These are phyloP conservation scores for Colletotrichum sp. DNA, from an alignment of 2,329 filamentous ascomycete genomes.

Conservation along the genomic window DNA sequence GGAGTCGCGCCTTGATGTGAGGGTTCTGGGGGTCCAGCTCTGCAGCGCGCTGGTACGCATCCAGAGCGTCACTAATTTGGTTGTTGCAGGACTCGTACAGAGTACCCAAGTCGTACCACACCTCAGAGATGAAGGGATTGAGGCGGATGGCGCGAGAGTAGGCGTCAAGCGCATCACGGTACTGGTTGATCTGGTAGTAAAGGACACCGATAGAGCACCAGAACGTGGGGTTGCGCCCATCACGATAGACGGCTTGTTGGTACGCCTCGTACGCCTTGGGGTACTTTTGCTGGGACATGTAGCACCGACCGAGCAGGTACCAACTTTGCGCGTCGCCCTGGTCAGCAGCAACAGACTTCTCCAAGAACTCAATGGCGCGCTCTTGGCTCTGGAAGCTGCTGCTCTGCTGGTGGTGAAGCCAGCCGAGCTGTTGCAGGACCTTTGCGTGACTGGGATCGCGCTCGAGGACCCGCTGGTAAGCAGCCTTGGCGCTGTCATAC, in stretches of 20 bases:
- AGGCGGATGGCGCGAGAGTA: conserved; percentile 96
- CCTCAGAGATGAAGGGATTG: conserved; percentile 98
- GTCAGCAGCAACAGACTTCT: conserved; percentile 94
- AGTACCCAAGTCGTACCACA: conserved; percentile 98
- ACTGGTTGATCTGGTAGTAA: conserved; percentile 99
- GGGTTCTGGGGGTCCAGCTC: conserved; percentile 93
- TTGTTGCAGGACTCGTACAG: conserved; percentile 99
- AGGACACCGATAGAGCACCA: conserved; percentile 99
- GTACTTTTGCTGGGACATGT: conserved; percentile 99
- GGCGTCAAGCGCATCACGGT: conserved; percentile 94
- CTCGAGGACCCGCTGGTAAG: conserved; percentile 91
- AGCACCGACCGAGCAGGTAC: conserved; percentile 96
- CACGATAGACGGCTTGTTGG: conserved; percentile 97
- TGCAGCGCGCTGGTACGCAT: conserved; percentile 92
- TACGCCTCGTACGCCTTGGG: conserved; percentile 98
- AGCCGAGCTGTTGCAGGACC: conserved; percentile 95
- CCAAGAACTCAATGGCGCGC: conserved; percentile 93
- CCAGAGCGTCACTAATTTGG: conserved; percentile 93
- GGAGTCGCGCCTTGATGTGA: conserved; percentile 94
- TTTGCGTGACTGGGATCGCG: conserved; percentile 96
- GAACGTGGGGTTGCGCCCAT: conserved; percentile 96
- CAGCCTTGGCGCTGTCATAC: conserved; percentile 92
- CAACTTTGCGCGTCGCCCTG: conserved; percentile 96
- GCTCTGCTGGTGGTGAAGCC: conserved; percentile 97
- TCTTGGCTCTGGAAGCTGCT: conserved; percentile 91